Evolutionary conservation across 2,329 filamentous ascomycete species (phyloP), one percentile per base, ranked within the genome.

Genomic region (Fusarium bactridioides): DNA sequence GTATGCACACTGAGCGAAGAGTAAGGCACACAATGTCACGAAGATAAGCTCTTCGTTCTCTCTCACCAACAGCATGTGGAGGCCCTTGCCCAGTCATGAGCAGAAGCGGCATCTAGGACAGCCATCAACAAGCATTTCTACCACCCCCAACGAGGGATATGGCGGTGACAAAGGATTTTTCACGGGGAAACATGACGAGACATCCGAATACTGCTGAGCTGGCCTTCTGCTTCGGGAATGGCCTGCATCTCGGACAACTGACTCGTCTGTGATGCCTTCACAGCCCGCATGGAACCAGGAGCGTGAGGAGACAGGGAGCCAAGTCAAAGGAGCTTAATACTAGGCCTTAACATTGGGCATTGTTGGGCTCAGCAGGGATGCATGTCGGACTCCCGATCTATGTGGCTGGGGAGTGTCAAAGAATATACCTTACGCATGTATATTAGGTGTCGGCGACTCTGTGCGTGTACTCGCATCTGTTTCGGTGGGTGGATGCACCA

Each of bases 141-240:
- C 47, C 64, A 50, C 66, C 61, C 56, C 51, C 47, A 43, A 53
- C 67, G 55, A 67, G 57, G 70, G 51, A 64, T 65, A 72, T 60
- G 62, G 63, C 62, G 70, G 61, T 60, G 61, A 72, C 65, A 70
- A 69, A 73, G 68, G 62, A 64, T 65, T 67, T 55, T 62, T 68
- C 63, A 67, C 70, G 70, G 64, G 75, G 72, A 67, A 70, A 72
- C 70, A 66, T 62, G 62, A 45, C 67, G 53, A 69, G 56, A 64
- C 61, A 73, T 67, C 75, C 74, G 72, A 59, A 58, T 58, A 64
- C 58, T 67, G 74, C 61, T 80, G 78, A 79, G 78, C 59, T 80
- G 78, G 74, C 79, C 74, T 78, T 74, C 77, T 78, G 73, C 67
- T 78, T 80, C 69, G 67, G 79, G 79, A 78, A 78, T 75, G 69